phyloP scores from a whole-genome alignment of 768 basidiomycete genomes.

The Lentinula aciculospora region DNA sequence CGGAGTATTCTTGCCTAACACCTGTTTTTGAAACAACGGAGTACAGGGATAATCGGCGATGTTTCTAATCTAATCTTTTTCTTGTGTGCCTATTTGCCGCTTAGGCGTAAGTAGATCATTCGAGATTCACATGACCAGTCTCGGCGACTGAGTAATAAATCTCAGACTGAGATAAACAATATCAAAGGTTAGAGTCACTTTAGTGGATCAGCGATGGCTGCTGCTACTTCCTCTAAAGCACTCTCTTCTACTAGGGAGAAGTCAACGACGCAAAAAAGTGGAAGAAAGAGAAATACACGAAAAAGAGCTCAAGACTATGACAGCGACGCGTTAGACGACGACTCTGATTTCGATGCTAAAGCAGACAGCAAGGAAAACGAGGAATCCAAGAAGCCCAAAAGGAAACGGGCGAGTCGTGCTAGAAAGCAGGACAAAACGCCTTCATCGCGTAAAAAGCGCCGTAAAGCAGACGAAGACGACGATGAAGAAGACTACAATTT shows the following conservation, averaged over 20 bases:
- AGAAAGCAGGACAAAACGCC: constrained; percentile 12
- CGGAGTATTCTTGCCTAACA: too few relatives aligned
- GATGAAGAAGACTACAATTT: constrained; percentile 40
- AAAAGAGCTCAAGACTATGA: constrained; percentile 17
- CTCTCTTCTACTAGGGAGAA: background rate
- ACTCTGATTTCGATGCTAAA: constrained; percentile 8
- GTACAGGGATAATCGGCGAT: too few relatives aligned
- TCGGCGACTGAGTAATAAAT: too few relatives aligned
- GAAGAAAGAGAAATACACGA: background rate
- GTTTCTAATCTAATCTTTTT: too few relatives aligned
- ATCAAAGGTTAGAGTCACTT: too few relatives aligned
- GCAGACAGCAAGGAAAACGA: constrained; percentile 6
- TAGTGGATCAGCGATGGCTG: background rate
- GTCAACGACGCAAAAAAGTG: background rate
- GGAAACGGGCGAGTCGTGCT: constrained; percentile 14
- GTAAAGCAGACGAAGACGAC: constrained; percentile 27
- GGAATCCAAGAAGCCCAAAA: constrained; percentile 20
- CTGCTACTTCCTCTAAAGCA: background rate
- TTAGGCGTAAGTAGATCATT: too few relatives aligned
- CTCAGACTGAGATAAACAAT: too few relatives aligned
- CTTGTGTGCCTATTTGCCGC: too few relatives aligned
- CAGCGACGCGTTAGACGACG: constrained; percentile 42
- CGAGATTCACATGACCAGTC: too few relatives aligned
- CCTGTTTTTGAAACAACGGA: too few relatives aligned
- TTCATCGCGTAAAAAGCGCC: constrained; percentile 22